These are phyloP conservation scores for Lupinus albus DNA, from an alignment of 306 rosid species.

Conservation along the genomic window DNA sequence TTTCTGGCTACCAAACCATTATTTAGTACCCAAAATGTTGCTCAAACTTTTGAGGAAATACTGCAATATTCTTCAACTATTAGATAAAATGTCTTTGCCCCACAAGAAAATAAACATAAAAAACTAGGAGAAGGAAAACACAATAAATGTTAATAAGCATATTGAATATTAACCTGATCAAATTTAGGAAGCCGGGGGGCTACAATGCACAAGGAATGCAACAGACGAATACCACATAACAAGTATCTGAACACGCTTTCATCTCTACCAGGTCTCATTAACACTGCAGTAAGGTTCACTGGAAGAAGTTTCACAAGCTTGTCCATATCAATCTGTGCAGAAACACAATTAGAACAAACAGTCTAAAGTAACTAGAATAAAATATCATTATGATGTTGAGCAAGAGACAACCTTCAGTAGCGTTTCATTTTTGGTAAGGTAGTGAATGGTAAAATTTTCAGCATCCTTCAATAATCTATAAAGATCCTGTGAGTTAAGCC, in stretches of 20 bases:
- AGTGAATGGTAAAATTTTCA: constrained; percentile 65
- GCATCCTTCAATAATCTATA: constrained; percentile 71
- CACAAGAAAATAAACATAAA: constrained; percentile 20
- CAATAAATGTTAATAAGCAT: constrained; percentile 10
- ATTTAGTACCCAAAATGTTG: constrained; percentile 9
- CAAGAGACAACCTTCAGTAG: constrained; percentile 56
- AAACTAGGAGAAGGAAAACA: constrained; percentile 28
- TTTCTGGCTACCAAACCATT: constrained; percentile 15
- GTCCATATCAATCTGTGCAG: constrained; percentile 80
- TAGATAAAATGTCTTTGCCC: constrained; percentile 24
- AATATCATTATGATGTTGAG: constrained; percentile 38
- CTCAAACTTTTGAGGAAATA: constrained; percentile 23
- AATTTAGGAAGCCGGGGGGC: constrained; percentile 77
- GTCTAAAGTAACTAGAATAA: constrained; percentile 29
- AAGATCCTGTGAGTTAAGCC: constrained; percentile 66
- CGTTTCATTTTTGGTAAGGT: constrained; percentile 57
- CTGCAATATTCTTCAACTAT: constrained; percentile 23
- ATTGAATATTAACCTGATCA: constrained; percentile 63
- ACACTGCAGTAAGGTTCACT: constrained; percentile 68
- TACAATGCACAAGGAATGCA: constrained; percentile 87
- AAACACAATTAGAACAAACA: constrained; percentile 37
- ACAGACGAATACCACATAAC: constrained; percentile 74
- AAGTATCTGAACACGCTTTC: constrained; percentile 70
- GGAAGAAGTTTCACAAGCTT: constrained; percentile 82
- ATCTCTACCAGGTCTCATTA: constrained; percentile 59